Base-by-base conservation (phyloP, 2,329 filamentous ascomycete species). In the Diaporthe humulicola region DNA sequence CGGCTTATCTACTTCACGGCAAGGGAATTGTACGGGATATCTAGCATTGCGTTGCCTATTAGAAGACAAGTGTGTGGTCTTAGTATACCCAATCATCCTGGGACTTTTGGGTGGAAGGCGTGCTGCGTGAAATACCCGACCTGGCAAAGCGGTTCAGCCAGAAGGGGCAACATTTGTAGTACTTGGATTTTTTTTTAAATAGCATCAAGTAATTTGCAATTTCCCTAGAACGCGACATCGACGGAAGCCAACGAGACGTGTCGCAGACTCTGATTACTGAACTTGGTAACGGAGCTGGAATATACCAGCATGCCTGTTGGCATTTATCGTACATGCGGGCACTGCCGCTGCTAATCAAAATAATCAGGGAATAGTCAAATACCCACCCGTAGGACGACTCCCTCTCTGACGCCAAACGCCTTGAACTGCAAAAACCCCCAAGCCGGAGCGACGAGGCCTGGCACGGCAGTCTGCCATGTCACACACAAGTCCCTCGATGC, bases 321-420 rank as follows among this genome's bases (percentile, higher is more conserved):
- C 60, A 48, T 22, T 22, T 48, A 45, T 72, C 45, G 36, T 30
- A 33, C 57, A 30, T 40, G 45, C 19, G 9, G 54, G 57, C 48
- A 64, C 57, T 42, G 70, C n/a, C 15, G 52, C 69, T 25, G 48
- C 70, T 54, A 38, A 42, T 42, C 25, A 17, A 28, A 30, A 61
- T 19, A 42, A 30, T 56, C 14, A 64, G 64, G 48, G 25, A 72
- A 45, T 56, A 45, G 36, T 30, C 14, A 30, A 42, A 25, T 30
- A 19, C 7, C 45, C 14, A 28, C 6, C 70, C 48, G 19, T 36
- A 8, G 45, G 56, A 72, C 60, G 22, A 30, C 7, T 28, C 42
- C 57, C 28, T 28, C 10, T 33, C 38, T 56, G 50, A 72, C 70
- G 45, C 70, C 57, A 64, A 66, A 72, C 70, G 45, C 70, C 70